Conservation (phyloP, 345 rosid species). For the Arabidopsis arenosa region DNA sequence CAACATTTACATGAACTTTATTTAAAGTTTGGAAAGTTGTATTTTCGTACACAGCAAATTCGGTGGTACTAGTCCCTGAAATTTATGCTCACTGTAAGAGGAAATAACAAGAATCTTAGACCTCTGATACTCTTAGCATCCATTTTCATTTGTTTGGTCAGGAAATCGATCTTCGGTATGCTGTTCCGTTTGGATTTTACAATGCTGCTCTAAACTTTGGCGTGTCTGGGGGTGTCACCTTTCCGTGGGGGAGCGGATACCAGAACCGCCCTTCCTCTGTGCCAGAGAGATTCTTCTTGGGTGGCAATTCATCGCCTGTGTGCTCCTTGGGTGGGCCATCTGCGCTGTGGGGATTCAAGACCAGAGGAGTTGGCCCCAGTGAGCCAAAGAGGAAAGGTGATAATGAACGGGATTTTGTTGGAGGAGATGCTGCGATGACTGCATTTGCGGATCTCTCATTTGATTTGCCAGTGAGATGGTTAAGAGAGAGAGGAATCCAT, state of each 20-base stretch:
- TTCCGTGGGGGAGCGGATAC: slow-evolving; percentile 83
- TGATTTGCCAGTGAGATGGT: slow-evolving; percentile 85
- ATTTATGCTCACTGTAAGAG: not conserved
- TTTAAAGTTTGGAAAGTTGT: not conserved
- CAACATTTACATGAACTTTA: not conserved
- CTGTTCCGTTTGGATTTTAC: slow-evolving; percentile 80
- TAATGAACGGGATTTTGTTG: slow-evolving; percentile 72
- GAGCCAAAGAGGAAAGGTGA: slow-evolving; percentile 66
- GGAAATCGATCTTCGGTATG: slow-evolving; percentile 90
- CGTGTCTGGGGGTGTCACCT: slow-evolving; percentile 68
- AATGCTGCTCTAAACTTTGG: slow-evolving; percentile 81
- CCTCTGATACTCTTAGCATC: slow-evolving; percentile 20
- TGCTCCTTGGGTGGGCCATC: slow-evolving; percentile 80
- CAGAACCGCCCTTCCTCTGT: slow-evolving; percentile 58
- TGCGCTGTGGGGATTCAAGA: slow-evolving; percentile 79
- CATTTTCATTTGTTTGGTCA: slow-evolving; percentile 38
- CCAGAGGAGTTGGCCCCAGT: slow-evolving; percentile 85
- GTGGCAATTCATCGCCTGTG: slow-evolving; percentile 88
- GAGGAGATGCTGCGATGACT: slow-evolving; percentile 91
- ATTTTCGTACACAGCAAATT: not conserved
- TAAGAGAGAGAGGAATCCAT: slow-evolving; percentile 84
- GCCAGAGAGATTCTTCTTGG: slow-evolving; percentile 92
- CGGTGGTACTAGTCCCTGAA: not conserved
- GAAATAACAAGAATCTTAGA: slow-evolving; percentile 11
- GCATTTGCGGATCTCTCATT: slow-evolving; percentile 93